Conservation (phyloP, 805 yeast genomes). For the Grigorovia humatica region DNA sequence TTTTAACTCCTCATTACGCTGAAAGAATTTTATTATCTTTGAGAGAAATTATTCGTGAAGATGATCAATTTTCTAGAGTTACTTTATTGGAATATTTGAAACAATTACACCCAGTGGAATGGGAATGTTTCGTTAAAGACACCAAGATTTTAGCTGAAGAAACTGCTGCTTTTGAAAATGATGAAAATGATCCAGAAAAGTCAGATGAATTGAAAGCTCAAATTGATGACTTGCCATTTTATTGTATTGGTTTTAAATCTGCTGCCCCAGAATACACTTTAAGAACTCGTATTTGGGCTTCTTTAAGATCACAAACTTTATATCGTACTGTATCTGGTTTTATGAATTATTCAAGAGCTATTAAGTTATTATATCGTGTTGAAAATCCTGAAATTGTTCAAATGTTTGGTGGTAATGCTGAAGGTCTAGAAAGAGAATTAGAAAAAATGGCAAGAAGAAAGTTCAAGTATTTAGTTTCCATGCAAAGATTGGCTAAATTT, state of each 20-base stretch:
- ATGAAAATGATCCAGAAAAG: slow-evolving; percentile 38
- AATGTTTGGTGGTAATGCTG: slow-evolving; percentile 98
- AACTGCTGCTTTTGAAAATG: slow-evolving; percentile 59
- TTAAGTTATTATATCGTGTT: slow-evolving; percentile 83
- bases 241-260: slow-evolving; percentile 93
- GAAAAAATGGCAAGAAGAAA: slow-evolving; percentile 83
- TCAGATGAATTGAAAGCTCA: slow-evolving; percentile 69
- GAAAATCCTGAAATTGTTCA: slow-evolving; percentile 94
- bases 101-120: slow-evolving; percentile 91
- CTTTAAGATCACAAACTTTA: slow-evolving; percentile 90
- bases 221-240: slow-evolving; percentile 87
- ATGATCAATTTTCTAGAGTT: slow-evolving; percentile 91
- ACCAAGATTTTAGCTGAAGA: slow-evolving; percentile 93
- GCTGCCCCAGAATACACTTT: slow-evolving; percentile 95
- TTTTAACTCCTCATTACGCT: slow-evolving; percentile 89
- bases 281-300: slow-evolving; percentile 98
- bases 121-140: slow-evolving; percentile 96
- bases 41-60: slow-evolving; percentile 93
- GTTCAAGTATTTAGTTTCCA: slow-evolving; percentile 70
- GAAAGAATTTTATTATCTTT: slow-evolving; percentile 90
- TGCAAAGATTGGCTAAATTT: slow-evolving; percentile 74
- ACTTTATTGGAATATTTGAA: slow-evolving; percentile 89
- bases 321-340: slow-evolving; percentile 97
- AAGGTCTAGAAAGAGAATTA: slow-evolving; percentile 87
- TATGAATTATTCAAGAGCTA: slow-evolving; percentile 96